Conservation (phyloP, 805 yeast genomes). For the Sugiyamaella qingdaonensis region DNA sequence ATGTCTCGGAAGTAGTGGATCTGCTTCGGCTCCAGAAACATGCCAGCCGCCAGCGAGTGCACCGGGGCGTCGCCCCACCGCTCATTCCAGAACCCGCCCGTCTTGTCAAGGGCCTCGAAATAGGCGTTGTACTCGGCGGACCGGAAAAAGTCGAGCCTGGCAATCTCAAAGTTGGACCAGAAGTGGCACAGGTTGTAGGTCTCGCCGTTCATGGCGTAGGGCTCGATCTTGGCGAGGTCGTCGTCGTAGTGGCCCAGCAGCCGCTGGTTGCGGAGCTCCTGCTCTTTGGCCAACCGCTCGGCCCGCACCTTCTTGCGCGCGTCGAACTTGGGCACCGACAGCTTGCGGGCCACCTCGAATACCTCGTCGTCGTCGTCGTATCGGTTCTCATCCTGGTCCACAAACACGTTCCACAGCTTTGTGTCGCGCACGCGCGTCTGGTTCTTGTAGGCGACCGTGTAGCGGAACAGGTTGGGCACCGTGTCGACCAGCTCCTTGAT, state of each 20-base stretch:
- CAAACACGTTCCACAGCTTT: constrained; percentile 68
- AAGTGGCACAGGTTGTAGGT: constrained; percentile 80
- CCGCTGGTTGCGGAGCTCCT: constrained; percentile 27
- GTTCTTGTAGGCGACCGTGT: constrained; percentile 60
- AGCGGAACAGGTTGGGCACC: constrained; percentile 73
- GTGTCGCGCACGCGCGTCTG: constrained; percentile 46
- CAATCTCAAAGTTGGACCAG: constrained; percentile 93
- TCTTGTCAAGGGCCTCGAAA: constrained; percentile 61
- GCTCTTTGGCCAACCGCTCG: constrained; percentile 17
- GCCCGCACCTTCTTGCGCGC: constrained; percentile 13
- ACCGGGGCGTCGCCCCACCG: constrained; percentile 99
- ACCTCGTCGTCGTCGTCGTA: constrained; percentile 11
- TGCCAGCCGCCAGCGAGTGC: constrained; percentile 80
- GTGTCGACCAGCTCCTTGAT: constrained; percentile 77
- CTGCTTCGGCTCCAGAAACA: constrained; percentile 63
- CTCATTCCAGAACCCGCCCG: constrained; percentile 84
- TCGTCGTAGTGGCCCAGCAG: constrained; percentile 28
- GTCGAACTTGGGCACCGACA: constrained; percentile 16
- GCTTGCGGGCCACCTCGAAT: constrained; percentile 5
- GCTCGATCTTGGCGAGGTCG: constrained; percentile 31
- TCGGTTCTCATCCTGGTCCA: constrained; percentile 27
- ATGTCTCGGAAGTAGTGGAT: constrained; percentile 90
- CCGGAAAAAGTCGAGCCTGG: constrained; percentile 69
- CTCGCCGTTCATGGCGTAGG: constrained; percentile 61
- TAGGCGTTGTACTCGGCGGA: constrained; percentile 61